Evolutionary conservation across 352 stramenopile genomes (phyloP).

Genomic region (Ophiocytium majus): DNA sequence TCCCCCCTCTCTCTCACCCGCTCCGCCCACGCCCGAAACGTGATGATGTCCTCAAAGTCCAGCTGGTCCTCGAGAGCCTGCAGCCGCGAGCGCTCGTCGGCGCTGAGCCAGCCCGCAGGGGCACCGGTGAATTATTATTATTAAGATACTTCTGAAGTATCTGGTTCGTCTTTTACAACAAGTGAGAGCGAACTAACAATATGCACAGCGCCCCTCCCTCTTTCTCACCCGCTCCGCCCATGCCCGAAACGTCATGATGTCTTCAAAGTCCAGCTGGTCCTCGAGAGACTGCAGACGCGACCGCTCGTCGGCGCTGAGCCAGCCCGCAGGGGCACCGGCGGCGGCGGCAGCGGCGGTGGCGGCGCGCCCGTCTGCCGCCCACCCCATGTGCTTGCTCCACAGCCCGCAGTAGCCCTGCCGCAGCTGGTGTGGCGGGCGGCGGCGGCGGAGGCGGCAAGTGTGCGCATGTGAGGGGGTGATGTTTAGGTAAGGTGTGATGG

Average conservation of each 20-base stretch:
- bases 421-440: not conserved
- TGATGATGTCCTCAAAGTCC: constrained; percentile 47
- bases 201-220: too few species aligned
- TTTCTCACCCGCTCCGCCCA: not conserved
- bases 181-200: too few species aligned
- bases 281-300: constrained; percentile 27
- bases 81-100: not conserved
- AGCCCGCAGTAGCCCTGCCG: constrained; percentile 39
- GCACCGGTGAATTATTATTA: too few species aligned
- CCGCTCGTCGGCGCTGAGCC: not conserved
- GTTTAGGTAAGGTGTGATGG: too few species aligned
- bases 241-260: constrained; percentile 46
- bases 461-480: too few species aligned
- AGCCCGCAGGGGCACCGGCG: too few species aligned
- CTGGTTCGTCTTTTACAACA: too few species aligned
- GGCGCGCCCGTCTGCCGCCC: not conserved
- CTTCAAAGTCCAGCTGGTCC: constrained; percentile 42
- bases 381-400: constrained; percentile 33
- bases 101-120: not conserved
- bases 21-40: constrained; percentile 43
- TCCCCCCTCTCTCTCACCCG: constrained; percentile 29
- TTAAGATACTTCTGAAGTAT: too few species aligned
- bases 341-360: too few species aligned
- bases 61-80: constrained; percentile 43
- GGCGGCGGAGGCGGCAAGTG: not conserved